Evolutionary conservation across 495 filamentous ascomycete genomes (phyloP).

Genomic region (Bombardia bombarda): DNA sequence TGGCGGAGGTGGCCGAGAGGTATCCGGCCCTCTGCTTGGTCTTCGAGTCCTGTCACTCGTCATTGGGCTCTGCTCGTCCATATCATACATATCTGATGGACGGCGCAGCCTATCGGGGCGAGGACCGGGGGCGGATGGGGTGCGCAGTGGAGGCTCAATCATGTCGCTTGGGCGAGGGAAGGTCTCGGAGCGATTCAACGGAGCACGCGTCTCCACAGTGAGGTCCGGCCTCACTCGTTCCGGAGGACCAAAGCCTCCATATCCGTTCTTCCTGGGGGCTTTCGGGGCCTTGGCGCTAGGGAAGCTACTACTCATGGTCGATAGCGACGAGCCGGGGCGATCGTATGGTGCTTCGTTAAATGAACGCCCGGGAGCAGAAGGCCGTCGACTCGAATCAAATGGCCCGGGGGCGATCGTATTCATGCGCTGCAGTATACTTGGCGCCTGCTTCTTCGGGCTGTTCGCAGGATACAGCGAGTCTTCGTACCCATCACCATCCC

Average conservation of each 20-base stretch:
- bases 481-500: slow-evolving; percentile 46
- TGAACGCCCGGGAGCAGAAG: slow-evolving; percentile 15
- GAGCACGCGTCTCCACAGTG: slow-evolving; percentile 26
- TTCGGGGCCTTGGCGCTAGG: slow-evolving; percentile 27
- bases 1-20: slow-evolving; percentile 39
- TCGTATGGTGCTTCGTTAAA: slow-evolving; percentile 8
- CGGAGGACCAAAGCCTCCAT: slow-evolving; percentile 40
- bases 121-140: slow-evolving; percentile 37
- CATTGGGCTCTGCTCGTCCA: slow-evolving; percentile 8
- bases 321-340: slow-evolving; percentile 34
- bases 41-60: slow-evolving; percentile 25
- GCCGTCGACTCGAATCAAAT: slow-evolving; percentile 41
- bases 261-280: slow-evolving; percentile 38
- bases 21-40: slow-evolving; percentile 41
- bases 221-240: slow-evolving; percentile 20
- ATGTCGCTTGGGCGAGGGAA: slow-evolving; percentile 39
- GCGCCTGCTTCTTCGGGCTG: slow-evolving; percentile 36
- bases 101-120: slow-evolving; percentile 28
- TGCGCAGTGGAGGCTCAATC: slow-evolving; percentile 31
- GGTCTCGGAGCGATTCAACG: slow-evolving; percentile 45
- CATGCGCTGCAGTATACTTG: slow-evolving; percentile 50
- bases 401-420: slow-evolving; percentile 60
- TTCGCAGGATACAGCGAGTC: slow-evolving; percentile 20
- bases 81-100: slow-evolving; percentile 20
- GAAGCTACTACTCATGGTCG: slow-evolving; percentile 31